Base-by-base conservation (phyloP, 345 rosid species). In the Rhodamnia argentea region DNA sequence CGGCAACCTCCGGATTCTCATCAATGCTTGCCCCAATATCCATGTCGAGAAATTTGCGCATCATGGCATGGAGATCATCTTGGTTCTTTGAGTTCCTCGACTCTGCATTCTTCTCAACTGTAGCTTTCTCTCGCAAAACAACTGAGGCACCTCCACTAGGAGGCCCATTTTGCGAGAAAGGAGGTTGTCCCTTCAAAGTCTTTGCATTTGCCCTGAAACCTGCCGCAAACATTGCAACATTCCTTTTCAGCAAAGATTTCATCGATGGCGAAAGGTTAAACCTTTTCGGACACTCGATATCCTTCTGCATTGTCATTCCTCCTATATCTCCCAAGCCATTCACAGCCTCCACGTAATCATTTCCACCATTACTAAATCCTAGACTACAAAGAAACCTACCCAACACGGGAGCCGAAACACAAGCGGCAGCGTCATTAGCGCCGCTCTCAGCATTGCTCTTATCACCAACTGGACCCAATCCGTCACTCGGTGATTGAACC, bases 351-450 rank as follows among this genome's bases (percentile, higher is more conserved):
- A 22, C 47, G 26, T 37, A 70, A 70, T 18, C 81, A 26, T 37
- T 70, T 70, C 14, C 94, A 58, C 92, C 91, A 88, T 89, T 91
- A 29, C 96, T 94, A 86, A 94, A 94, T 53, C 98, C 99, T 95
- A 96, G 95, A 29, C 96, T 96, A 86, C 97, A 95, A 91, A 95
- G 96, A 88, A 95, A 95, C 90, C 95, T 92, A 87, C 97, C 94
- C 60, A 93, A 86, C 0, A 91, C 94, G 0, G 96, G 97, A 22
- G 92, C 90, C 51, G 94, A 87, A 86, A 90, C 90, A 82, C 90
- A 94, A 86, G 86, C 88, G 86, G 84, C 91, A 86, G 89, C 88
- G 84, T 89, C 90, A 85, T 87, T 70, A 85, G 85, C 87, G 87
- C 90, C 88, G 85, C 87, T 86, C 87, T 94, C 93, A 14, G 88